Percentiles rank a stretch among this genome's conserved stretches.
Conservation (phyloP, 495 filamentous ascomycete genomes). For the Extremus antarcticus region DNA sequence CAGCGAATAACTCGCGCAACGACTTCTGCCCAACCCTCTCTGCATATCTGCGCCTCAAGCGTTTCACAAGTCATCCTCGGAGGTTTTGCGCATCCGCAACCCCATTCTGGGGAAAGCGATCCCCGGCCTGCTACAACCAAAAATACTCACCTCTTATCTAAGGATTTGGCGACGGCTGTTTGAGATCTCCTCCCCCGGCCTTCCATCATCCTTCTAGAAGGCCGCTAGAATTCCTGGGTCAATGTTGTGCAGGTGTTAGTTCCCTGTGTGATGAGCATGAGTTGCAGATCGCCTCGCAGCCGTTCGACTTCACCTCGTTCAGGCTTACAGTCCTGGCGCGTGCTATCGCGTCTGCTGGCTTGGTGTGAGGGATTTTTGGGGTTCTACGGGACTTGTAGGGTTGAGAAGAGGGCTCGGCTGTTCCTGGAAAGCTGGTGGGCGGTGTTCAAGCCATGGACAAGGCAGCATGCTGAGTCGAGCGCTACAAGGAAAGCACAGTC, state of each 20-base stretch:
- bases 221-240: background rate
- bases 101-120: too few relatives aligned
- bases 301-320: background rate
- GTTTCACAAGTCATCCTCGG: too few relatives aligned
- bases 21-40: too few relatives aligned
- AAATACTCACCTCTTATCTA: too few relatives aligned
- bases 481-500: too few relatives aligned
- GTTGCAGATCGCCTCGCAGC: background rate
- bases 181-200: background rate
- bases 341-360: background rate
- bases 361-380: background rate
- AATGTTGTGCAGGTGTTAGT: background rate
- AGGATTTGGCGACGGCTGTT: background rate
- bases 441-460: too few relatives aligned
- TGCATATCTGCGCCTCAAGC: too few relatives aligned
- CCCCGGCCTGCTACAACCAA: too few relatives aligned
- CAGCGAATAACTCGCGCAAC: too few relatives aligned
- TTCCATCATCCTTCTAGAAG: background rate
- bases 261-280: background rate
- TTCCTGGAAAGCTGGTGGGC: too few relatives aligned
- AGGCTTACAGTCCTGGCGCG: background rate
- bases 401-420: background rate
- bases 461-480: too few relatives aligned
- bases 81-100: too few relatives aligned
- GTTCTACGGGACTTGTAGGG: background rate